Conservation (phyloP, 75 land plant species). For the Larix kaempferi region DNA sequence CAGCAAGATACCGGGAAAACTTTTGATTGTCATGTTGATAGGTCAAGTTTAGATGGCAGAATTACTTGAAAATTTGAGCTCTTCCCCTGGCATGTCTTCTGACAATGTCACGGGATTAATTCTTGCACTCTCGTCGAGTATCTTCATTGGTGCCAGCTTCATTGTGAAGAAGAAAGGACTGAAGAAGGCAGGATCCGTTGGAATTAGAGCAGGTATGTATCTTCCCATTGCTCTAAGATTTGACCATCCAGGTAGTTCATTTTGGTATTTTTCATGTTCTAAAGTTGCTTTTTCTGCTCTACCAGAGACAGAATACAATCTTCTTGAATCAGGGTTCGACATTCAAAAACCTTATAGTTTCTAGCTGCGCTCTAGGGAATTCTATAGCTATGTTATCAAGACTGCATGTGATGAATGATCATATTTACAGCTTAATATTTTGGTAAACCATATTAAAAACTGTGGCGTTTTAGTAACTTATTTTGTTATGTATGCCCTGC, state of each 20-base stretch:
- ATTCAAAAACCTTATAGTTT: neutral
- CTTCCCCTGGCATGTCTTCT: conserved; percentile 15
- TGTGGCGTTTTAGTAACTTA: neutral
- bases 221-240: neutral
- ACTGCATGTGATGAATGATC: neutral
- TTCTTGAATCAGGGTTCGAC: neutral
- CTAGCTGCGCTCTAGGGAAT: neutral
- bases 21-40: too few relatives aligned
- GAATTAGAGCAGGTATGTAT: conserved; percentile 61
- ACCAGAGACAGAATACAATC: neutral
- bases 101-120: conserved; percentile 70
- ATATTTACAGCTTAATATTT: neutral
- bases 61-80: neutral
- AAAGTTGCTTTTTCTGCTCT: neutral
- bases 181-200: conserved; percentile 63
- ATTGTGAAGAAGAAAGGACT: conserved; percentile 91
- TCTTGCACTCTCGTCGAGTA: conserved; percentile 73
- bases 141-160: conserved; percentile 89
- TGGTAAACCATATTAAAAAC: neutral
- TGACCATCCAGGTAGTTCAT: neutral
- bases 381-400: neutral
- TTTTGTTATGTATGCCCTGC: neutral
- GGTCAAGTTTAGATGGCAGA: conserved; percentile 4
- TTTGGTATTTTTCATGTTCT: neutral
- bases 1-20: too few relatives aligned